Conservation (phyloP, 345 rosid genomes). For the Litchi chinensis region DNA sequence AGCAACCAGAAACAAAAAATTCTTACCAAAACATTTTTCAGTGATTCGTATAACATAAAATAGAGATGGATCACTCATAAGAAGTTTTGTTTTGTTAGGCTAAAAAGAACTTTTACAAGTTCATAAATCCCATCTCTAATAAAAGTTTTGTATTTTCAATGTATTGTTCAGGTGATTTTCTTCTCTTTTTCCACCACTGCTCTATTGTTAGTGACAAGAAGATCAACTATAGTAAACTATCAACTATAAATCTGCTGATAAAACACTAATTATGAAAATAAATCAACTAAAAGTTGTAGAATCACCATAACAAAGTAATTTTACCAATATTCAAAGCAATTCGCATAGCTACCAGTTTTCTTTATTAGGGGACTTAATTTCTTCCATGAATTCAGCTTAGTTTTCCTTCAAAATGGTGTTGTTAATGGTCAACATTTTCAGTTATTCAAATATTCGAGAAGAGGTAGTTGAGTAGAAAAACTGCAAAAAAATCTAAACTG, state of each 20-base stretch:
- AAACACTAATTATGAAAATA: slow-evolving; percentile 1
- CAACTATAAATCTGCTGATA: neutral
- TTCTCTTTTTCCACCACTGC: too few relatives aligned
- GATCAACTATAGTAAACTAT: too few relatives aligned
- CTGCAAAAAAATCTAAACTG: too few relatives aligned
- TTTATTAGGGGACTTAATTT: slow-evolving; percentile 66
- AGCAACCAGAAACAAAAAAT: too few relatives aligned
- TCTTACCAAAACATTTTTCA: too few relatives aligned
- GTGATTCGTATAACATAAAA: too few relatives aligned
- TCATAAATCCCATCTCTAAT: too few relatives aligned
- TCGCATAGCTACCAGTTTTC: slow-evolving; percentile 81
- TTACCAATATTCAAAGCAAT: slow-evolving; percentile 48
- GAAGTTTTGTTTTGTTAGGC: too few relatives aligned
- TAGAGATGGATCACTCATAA: neutral
- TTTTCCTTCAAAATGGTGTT: slow-evolving; percentile 63
- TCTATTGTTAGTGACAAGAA: too few relatives aligned
- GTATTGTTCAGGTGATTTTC: too few relatives aligned
- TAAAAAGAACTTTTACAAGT: too few relatives aligned
- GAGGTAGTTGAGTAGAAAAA: neutral
- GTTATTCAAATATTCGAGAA: slow-evolving; percentile 34
- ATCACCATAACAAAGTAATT: slow-evolving; percentile 1
- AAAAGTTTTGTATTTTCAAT: too few relatives aligned
- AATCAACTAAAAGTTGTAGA: neutral
- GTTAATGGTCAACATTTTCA: slow-evolving; percentile 66
- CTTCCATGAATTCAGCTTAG: slow-evolving; percentile 77